Evolutionary conservation across 371 early-diverging fungal genomes (phyloP).

Genomic region (Cladochytrium tenue): DNA sequence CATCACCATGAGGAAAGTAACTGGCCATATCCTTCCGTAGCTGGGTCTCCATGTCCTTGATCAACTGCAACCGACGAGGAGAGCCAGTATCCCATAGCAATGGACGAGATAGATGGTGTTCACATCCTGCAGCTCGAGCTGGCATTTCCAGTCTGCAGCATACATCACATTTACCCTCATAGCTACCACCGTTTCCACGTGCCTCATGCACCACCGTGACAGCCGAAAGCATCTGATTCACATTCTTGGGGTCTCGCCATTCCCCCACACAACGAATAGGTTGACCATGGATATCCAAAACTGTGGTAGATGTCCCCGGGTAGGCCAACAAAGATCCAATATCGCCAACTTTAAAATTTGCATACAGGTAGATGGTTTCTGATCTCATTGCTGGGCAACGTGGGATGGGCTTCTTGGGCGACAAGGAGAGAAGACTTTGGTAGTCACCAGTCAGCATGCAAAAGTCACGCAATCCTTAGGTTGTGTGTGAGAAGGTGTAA

Average conservation of each 20-base stretch:
- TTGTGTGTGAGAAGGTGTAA: neutral
- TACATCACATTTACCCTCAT: neutral
- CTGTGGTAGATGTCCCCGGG: neutral
- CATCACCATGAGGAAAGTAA: neutral
- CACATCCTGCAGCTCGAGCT: neutral
- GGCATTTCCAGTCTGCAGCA: neutral
- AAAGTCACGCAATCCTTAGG: neutral
- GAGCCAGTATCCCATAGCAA: neutral
- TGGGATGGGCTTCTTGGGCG: neutral
- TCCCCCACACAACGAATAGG: neutral
- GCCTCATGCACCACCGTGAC: neutral
- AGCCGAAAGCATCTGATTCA: neutral
- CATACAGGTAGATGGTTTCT: neutral
- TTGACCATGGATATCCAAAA: neutral
- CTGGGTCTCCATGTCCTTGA: neutral
- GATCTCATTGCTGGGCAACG: neutral
- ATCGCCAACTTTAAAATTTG: neutral
- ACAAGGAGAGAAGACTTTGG: neutral
- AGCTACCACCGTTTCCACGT: neutral
- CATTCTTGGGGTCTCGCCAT: neutral
- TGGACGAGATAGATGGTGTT: neutral
- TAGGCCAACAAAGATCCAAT: neutral
- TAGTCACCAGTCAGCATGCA: neutral
- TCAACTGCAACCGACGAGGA: neutral
- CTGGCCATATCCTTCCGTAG: neutral